phyloP scores from a whole-genome alignment of 495 filamentous ascomycete species.

The Penicillium egyptiacum region DNA sequence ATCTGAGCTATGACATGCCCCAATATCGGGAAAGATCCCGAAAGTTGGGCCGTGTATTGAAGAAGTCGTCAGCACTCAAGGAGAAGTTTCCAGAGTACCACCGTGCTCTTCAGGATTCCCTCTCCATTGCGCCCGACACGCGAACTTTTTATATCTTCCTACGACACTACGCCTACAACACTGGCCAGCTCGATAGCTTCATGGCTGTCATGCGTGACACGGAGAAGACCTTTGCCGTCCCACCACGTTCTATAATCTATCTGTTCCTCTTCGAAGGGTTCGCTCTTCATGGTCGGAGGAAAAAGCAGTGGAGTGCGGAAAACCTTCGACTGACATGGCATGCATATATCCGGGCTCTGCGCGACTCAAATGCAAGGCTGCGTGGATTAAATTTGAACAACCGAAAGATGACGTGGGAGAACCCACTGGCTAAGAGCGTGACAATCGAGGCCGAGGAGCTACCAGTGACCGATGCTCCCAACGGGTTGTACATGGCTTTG shows the following conservation, averaged over 20 bases:
- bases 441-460: slow-evolving; percentile 9
- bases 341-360: slow-evolving; percentile 52
- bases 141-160: slow-evolving; percentile 49
- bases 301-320: slow-evolving; percentile 63
- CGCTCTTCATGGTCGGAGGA: slow-evolving; percentile 62
- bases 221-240: slow-evolving; percentile 38
- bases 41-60: slow-evolving; percentile 40
- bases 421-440: slow-evolving; percentile 29
- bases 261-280: slow-evolving; percentile 71
- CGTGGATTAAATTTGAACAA: slow-evolving; percentile 20
- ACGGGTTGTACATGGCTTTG: slow-evolving; percentile 34
- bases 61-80: slow-evolving; percentile 34
- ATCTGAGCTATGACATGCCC: slow-evolving; percentile 12
- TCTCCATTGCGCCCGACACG: slow-evolving; percentile 44
- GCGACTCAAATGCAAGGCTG: slow-evolving; percentile 55
- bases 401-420: slow-evolving; percentile 37
- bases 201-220: slow-evolving; percentile 42
- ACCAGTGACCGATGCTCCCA: slow-evolving; percentile 13
- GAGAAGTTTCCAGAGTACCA: slow-evolving; percentile 32
- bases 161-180: slow-evolving; percentile 35
- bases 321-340: slow-evolving; percentile 50
- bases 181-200: slow-evolving; percentile 39
- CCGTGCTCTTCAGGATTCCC: slow-evolving; percentile 38
- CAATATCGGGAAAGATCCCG: slow-evolving; percentile 33
- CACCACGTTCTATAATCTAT: slow-evolving; percentile 45